phyloP scores from a whole-genome alignment of 2,329 filamentous ascomycete species.

The Penicillium oxalicum region DNA sequence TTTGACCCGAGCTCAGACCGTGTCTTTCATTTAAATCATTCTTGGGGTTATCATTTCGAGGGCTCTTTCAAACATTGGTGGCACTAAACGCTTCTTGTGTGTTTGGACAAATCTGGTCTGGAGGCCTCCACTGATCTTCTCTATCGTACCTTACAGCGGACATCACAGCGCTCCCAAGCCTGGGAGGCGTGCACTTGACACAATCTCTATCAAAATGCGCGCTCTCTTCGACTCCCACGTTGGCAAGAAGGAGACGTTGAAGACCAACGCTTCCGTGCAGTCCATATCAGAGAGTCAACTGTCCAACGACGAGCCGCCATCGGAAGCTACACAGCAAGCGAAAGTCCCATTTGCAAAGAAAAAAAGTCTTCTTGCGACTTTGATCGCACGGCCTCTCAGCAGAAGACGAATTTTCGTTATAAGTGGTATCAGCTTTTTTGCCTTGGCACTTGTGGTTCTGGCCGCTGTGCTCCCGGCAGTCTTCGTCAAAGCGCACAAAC shows the following conservation, averaged over 20 bases:
- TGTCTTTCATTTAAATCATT: too few species aligned
- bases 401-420: slow-evolving; percentile 8
- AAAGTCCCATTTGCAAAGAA: slow-evolving; percentile 1
- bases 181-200: too few species aligned
- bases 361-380: slow-evolving; percentile 5
- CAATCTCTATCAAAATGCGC: background rate
- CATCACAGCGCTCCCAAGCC: too few species aligned
- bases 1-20: too few species aligned
- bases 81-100: too few species aligned
- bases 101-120: too few species aligned
- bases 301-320: background rate
- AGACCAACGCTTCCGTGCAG: slow-evolving; percentile 3
- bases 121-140: too few species aligned
- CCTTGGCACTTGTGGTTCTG: slow-evolving; percentile 13
- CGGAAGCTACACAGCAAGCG: background rate
- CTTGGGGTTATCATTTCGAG: too few species aligned
- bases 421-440: slow-evolving; percentile 7
- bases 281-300: slow-evolving; percentile 1
- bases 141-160: too few species aligned
- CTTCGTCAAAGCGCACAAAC: slow-evolving; percentile 3
- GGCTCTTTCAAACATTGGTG: too few species aligned
- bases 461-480: slow-evolving; percentile 19
- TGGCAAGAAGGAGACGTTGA: background rate
- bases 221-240: background rate
- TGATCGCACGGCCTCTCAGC: slow-evolving; percentile 14